Evolutionary conservation across 306 rosid genomes (phyloP).

Genomic region (Comarum palustre): DNA sequence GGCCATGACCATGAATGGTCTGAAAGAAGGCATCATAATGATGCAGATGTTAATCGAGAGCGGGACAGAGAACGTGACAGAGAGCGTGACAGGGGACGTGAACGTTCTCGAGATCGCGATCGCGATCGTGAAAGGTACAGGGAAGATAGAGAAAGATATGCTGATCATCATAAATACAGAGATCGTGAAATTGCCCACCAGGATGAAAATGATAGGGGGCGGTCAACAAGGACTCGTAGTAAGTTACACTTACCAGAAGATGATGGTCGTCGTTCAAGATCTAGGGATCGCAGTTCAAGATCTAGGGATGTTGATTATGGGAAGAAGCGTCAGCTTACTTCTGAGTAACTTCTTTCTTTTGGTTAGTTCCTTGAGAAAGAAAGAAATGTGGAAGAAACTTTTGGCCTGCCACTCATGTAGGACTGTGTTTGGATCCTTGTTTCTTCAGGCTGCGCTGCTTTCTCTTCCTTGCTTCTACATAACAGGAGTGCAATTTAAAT

Average conservation of each 20-base stretch:
- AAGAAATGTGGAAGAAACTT: constrained; percentile 24
- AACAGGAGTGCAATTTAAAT: constrained; percentile 35
- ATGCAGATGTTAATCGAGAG: constrained; percentile 67
- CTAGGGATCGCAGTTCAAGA: constrained; percentile 84
- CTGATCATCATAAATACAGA: constrained; percentile 83
- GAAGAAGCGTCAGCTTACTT: constrained; percentile 82
- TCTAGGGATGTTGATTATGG: constrained; percentile 94
- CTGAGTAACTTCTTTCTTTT: constrained; percentile 50
- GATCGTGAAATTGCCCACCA: constrained; percentile 75
- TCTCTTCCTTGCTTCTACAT: constrained; percentile 37
- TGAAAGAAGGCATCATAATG: constrained; percentile 77
- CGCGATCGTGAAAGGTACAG: constrained; percentile 65
- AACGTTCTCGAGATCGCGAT: constrained; percentile 62
- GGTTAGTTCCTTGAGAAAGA: constrained; percentile 30
- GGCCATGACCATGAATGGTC: constrained; percentile 68
- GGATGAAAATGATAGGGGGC: constrained; percentile 85
- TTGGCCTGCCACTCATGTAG: constrained; percentile 39
- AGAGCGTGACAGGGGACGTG: constrained; percentile 52
- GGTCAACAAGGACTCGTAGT: constrained; percentile 77
- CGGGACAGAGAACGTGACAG: constrained; percentile 52
- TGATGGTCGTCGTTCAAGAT: constrained; percentile 73
- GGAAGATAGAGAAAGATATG: constrained; percentile 78
- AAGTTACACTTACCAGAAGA: constrained; percentile 72
- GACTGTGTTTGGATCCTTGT: constrained; percentile 39
- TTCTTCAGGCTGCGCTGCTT: constrained; percentile 43